These are phyloP conservation scores for Fusarium citri DNA, from an alignment of 2,329 filamentous ascomycete species.

Conservation along the genomic window DNA sequence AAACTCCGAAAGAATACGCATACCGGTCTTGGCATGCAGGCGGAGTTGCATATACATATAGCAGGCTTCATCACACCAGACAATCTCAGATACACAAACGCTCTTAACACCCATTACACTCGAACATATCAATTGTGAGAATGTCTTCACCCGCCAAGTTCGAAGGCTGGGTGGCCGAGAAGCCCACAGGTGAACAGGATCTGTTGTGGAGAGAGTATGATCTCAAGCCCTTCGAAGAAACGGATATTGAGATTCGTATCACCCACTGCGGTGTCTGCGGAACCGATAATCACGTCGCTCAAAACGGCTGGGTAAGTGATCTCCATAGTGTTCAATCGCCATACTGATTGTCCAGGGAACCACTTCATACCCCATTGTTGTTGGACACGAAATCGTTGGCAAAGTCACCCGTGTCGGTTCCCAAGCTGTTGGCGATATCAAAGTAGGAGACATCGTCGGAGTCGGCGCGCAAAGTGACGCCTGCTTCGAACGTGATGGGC, in stretches of 20 bases:
- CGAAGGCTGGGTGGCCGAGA: not conserved
- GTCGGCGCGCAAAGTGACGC: conserved; percentile 76
- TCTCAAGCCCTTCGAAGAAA: conserved; percentile 74
- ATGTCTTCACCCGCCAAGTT: not conserved
- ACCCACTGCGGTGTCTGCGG: conserved; percentile 76
- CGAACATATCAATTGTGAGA: rapidly evolving
- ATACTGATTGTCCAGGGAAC: conserved; percentile 9
- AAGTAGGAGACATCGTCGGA: conserved; percentile 72
- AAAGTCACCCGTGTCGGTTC: conserved; percentile 65
- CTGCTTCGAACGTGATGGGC: conserved; percentile 62
- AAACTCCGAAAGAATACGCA: not conserved
- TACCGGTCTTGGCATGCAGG: not conserved
- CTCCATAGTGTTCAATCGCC: rapidly evolving
- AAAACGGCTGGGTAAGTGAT: conserved; percentile 61
- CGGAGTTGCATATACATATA: not conserved
- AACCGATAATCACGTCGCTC: conserved; percentile 69
- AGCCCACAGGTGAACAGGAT: conserved; percentile 54
- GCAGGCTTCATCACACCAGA: rapidly evolving
- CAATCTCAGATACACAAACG: not conserved
- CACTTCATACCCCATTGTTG: conserved; percentile 57
- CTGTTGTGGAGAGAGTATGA: conserved; percentile 68
- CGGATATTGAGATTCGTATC: conserved; percentile 73
- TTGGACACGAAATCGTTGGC: conserved; percentile 76
- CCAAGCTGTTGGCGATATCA: conserved; percentile 59
- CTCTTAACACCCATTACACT: rapidly evolving